These are phyloP conservation scores for Exophiala lecanii-corni DNA, from an alignment of 2,329 filamentous ascomycete species.

Conservation along the genomic window DNA sequence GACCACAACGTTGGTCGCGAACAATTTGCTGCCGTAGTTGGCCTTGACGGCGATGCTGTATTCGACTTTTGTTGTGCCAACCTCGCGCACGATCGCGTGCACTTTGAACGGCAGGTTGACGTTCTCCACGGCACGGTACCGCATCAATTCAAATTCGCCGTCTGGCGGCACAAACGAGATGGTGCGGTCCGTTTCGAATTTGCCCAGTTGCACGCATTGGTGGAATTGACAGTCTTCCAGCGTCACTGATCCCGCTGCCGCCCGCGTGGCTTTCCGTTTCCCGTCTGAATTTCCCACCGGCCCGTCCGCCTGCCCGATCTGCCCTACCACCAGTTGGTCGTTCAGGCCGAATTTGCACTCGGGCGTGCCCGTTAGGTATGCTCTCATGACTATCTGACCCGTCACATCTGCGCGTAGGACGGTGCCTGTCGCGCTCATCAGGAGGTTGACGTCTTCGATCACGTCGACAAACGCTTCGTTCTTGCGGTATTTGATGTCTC, in stretches of 20 bases:
- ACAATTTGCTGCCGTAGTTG: constrained; percentile 93
- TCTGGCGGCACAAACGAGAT: constrained; percentile 97
- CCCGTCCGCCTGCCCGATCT: constrained; percentile 64
- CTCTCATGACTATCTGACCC: constrained; percentile 97
- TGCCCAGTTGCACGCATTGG: constrained; percentile 95
- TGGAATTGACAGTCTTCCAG: constrained; percentile 98
- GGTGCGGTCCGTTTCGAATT: constrained; percentile 93
- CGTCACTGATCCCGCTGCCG: constrained; percentile 89
- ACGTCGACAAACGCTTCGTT: constrained; percentile 99
- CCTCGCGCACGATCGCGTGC: constrained; percentile 95
- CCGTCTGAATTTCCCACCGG: constrained; percentile 73
- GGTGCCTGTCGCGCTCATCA: constrained; percentile 97
- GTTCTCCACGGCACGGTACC: constrained; percentile 95
- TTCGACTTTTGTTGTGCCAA: constrained; percentile 95
- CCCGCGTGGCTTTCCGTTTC: constrained; percentile 76
- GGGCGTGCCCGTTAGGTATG: constrained; percentile 90
- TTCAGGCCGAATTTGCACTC: constrained; percentile 99
- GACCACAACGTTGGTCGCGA: constrained; percentile 92
- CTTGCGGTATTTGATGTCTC: constrained; percentile 98
- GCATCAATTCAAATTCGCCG: constrained; percentile 97
- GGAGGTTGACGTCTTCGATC: constrained; percentile 96
- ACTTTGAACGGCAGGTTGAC: constrained; percentile 99
- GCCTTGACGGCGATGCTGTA: constrained; percentile 97
- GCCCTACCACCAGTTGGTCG: constrained; percentile 86
- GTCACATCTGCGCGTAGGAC: constrained; percentile 94